Evolutionary conservation across 2,329 filamentous ascomycete genomes (phyloP).

Genomic region (Orbilia oligospora): DNA sequence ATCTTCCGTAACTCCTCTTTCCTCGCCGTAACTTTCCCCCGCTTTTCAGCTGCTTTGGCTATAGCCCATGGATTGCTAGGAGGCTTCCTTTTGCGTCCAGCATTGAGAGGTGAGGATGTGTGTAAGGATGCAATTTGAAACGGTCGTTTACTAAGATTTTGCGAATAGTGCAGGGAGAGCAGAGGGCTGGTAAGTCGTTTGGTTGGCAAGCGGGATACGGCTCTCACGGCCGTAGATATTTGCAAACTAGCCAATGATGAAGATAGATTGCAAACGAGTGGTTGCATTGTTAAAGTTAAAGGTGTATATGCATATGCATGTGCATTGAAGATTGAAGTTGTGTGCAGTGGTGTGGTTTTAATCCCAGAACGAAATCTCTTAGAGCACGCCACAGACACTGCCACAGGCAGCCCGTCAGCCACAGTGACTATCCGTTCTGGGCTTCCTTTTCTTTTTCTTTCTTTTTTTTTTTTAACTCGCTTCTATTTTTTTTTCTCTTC

Average conservation of each 20-base stretch:
- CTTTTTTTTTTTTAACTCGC: not conserved
- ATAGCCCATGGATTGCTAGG: constrained; percentile 53
- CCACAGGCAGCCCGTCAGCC: constrained; percentile 16
- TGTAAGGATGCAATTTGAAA: constrained; percentile 24
- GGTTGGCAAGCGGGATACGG: constrained; percentile 1
- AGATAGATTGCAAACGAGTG: constrained; percentile 38
- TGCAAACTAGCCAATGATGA: constrained; percentile 33
- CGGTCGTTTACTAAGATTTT: not conserved
- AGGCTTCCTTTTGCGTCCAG: constrained; percentile 28
- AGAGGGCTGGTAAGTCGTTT: constrained; percentile 8
- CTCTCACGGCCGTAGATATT: constrained; percentile 21
- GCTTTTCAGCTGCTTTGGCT: constrained; percentile 52
- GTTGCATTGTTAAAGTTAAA: constrained; percentile 11
- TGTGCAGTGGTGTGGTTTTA: not conserved
- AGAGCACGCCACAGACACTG: not conserved
- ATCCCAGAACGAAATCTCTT: constrained; percentile 31
- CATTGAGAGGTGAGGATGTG: constrained; percentile 39
- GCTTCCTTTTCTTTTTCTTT: constrained; percentile 7
- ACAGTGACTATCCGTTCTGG: not conserved
- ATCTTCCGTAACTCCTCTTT: constrained; percentile 78
- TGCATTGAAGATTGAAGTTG: no score
- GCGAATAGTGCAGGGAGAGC: not conserved
- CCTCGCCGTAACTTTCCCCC: constrained; percentile 70
- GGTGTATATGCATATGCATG: not conserved
- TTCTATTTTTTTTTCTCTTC: constrained; percentile 37